These are phyloP conservation scores for Globisporangium sylvaticum DNA, from an alignment of 352 stramenopile genomes.

Conservation along the genomic window DNA sequence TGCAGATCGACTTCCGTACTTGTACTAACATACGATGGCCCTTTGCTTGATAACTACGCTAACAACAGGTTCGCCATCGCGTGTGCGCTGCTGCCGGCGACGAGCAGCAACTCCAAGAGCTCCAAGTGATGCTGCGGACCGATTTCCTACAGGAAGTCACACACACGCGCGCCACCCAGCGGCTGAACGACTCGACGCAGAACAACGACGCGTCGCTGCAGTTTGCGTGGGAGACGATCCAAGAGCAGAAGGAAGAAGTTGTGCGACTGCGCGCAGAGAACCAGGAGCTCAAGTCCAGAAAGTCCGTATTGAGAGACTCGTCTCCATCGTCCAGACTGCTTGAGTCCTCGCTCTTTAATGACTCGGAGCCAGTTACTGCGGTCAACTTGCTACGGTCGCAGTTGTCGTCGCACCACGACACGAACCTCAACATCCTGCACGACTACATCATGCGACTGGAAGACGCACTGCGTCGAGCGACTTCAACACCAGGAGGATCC, in stretches of 20 bases:
- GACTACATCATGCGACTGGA: constrained; percentile 58
- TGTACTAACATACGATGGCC: background rate
- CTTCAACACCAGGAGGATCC: constrained; percentile 7
- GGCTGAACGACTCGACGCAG: constrained; percentile 21
- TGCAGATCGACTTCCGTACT: background rate
- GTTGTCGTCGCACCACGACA: constrained; percentile 48
- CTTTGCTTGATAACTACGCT: background rate
- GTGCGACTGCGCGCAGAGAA: constrained; percentile 55
- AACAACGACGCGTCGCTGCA: constrained; percentile 62
- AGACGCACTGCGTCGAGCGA: constrained; percentile 23
- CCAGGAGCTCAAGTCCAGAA: constrained; percentile 28
- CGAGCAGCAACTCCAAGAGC: constrained; percentile 46
- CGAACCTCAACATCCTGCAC: constrained; percentile 48
- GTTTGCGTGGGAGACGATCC: constrained; percentile 73
- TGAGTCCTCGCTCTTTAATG: constrained; percentile 25
- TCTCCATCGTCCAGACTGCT: background rate
- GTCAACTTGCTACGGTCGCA: constrained; percentile 52
- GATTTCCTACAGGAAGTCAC: constrained; percentile 52
- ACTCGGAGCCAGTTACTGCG: constrained; percentile 25
- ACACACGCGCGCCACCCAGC: constrained; percentile 15
- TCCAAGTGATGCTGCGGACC: constrained; percentile 43
- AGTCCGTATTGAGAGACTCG: background rate
- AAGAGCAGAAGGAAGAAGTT: constrained; percentile 69
- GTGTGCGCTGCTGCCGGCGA: constrained; percentile 45
- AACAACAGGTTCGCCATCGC: constrained; percentile 28